Evolutionary conservation across 2,329 filamentous ascomycete genomes (phyloP).

Genomic region (Pezicula carpinea): DNA sequence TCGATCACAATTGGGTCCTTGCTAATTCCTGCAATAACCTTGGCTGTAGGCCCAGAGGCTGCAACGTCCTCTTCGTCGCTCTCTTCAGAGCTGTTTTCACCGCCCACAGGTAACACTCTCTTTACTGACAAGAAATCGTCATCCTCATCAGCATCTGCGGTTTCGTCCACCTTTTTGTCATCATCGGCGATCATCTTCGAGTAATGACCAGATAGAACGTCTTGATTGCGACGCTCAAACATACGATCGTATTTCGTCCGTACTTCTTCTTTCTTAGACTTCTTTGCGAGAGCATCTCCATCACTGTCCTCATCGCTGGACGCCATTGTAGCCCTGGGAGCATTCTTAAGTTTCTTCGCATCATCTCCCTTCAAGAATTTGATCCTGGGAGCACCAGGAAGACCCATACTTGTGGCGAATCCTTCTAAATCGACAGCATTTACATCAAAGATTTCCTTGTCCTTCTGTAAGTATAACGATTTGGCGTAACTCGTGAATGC

Average conservation of each 20-base stretch:
- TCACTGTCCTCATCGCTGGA: slow-evolving; percentile 59
- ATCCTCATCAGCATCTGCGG: slow-evolving; percentile 58
- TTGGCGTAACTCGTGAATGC: slow-evolving; percentile 88
- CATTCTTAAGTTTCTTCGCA: slow-evolving; percentile 82
- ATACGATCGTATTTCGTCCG: slow-evolving; percentile 96
- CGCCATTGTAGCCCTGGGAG: slow-evolving; percentile 60
- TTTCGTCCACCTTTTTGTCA: slow-evolving; percentile 37
- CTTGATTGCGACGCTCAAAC: slow-evolving; percentile 96
- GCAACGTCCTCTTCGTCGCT: slow-evolving; percentile 40
- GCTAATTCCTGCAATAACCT: slow-evolving; percentile 62
- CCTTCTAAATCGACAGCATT: slow-evolving; percentile 79
- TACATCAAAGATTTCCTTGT: slow-evolving; percentile 87
- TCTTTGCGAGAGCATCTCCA: slow-evolving; percentile 46
- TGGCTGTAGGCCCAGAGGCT: slow-evolving; percentile 38
- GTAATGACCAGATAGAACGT: slow-evolving; percentile 92
- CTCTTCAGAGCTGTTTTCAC: slow-evolving; percentile 38
- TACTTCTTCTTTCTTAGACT: slow-evolving; percentile 63
- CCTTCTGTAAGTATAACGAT: slow-evolving; percentile 81
- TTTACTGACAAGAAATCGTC: slow-evolving; percentile 89
- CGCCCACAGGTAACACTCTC: slow-evolving; percentile 71
- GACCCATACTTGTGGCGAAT: slow-evolving; percentile 77
- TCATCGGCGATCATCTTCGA: slow-evolving; percentile 72
- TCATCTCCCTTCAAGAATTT: slow-evolving; percentile 90
- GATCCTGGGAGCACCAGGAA: slow-evolving; percentile 88
- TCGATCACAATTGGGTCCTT: slow-evolving; percentile 77